Evolutionary conservation across 176 grass and related monocot genomes (phyloP), one percentile per base, ranked within the genome.

Genomic region (Puccinellia tenuiflora): DNA sequence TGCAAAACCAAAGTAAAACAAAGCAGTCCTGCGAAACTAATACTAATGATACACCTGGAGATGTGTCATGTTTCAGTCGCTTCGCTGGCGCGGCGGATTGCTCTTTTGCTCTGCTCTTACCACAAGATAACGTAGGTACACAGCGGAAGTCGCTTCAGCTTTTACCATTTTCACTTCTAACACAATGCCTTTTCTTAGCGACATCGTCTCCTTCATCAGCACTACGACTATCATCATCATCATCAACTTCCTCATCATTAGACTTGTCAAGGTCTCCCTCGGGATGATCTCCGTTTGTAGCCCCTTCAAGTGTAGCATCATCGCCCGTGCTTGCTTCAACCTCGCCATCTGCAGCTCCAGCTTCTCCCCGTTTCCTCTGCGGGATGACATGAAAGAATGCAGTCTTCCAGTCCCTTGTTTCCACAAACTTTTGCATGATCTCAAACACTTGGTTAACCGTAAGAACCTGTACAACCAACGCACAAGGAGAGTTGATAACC

Each of bases 401-500:
- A 9, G 89, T 88, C 85, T 93, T 98, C 96, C 93, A 96, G 48
- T 95, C 96, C 83, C 43, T 93, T 81, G 93, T 92, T 90, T 98
- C 96, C 57, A 90, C 76, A 68, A 93, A 98, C 84, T 96, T 95
- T 6, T 96, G 86, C 83, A 98, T 88, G 90, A 98, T 98, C 82
- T 98, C 96, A 20, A 92, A 95, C 15, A 96, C 96, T 87, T 96
- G 96, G 62, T 98, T 98, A 50, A 98, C 96, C 72, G 93, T 98
- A 64, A 98, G 91, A 73, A 98, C 93, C 96, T 96, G 85, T 60
- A 62, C 52, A 11, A 48, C 67, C 39, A 77, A 66, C 3, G 81
- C 20, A 45, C 1, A 72, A 53, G 31, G 9, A 33, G 9, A 37
- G 28, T 53, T 8, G 9, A 9, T 20, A 78, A 16, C 21, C 72